Conservation (phyloP, 163 green algal genomes). For the Coccomyxa subellipsoidea region DNA sequence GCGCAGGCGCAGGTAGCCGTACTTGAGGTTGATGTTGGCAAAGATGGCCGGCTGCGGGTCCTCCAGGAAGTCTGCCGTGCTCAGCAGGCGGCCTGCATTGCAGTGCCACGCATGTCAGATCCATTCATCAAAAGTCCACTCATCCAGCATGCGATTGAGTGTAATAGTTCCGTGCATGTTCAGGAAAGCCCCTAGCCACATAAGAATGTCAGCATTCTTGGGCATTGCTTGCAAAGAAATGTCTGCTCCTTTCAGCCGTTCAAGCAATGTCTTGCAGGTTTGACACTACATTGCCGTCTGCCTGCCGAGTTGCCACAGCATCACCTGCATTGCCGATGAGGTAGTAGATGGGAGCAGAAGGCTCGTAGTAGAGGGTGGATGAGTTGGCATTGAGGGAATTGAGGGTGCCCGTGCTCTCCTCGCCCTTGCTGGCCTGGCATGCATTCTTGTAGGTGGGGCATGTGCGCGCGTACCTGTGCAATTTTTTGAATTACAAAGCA, state of each 20-base stretch:
- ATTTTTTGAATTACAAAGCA: too few species aligned
- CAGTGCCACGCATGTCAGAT: neutral
- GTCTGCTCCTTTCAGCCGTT: too few species aligned
- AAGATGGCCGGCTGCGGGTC: neutral
- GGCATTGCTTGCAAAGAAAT: too few species aligned
- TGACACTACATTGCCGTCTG: too few species aligned
- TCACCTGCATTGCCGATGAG: conserved; percentile 6
- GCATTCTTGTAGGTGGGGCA: neutral
- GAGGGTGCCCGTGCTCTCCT: neutral
- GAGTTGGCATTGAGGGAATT: neutral
- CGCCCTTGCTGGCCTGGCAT: neutral
- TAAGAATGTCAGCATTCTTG: too few species aligned
- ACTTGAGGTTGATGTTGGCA: neutral
- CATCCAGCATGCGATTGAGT: too few species aligned
- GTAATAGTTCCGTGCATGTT: too few species aligned
- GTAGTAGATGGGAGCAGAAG: neutral
- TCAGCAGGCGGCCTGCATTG: neutral
- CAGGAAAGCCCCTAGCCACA: too few species aligned
- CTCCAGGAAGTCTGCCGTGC: neutral
- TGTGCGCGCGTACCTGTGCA: neutral
- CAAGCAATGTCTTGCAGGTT: too few species aligned
- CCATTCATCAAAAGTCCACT: neutral
- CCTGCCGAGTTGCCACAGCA: too few species aligned
- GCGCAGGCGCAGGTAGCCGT: neutral
- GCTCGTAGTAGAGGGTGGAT: neutral